Base-by-base conservation (phyloP, 257 asterid genomes). In the Rehmannia glutinosa region DNA sequence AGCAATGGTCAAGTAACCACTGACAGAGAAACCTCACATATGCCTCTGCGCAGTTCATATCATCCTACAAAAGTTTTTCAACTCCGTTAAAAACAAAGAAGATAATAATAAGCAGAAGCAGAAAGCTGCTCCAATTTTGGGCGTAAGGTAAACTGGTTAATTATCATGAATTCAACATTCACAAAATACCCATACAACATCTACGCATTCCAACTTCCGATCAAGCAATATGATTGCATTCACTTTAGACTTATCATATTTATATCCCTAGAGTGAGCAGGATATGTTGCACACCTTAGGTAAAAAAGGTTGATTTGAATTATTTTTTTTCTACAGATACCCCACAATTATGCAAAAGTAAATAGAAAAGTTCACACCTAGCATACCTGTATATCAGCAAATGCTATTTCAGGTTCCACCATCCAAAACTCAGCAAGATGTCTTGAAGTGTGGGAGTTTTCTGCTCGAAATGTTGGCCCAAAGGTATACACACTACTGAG, bases 341-440 rank as follows among this genome's bases (percentile, higher is more conserved):
- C 53, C 16, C 17, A 30, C 28, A 6, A 19, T 46, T 8, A 21
- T 16, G 39, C 12, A 15, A 32, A 43, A 52, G 63, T 17, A 62
- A 0, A 35, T 15, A 67, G 43, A 73, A 45, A 57, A 45, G 11
- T 41, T 17, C 6, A 70, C 56, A 51, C 11, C 6, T 36, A 11
- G 36, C 58, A 72, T 73, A 90, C 97, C 92, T 90, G 77, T 56
- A 93, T 49, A 87, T 86, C 96, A 57, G 99, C 99, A 73, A 86
- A 94, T 27, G 97, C 96, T 49, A 91, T 83, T 77, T 94, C 99
- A 66, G 99, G 96, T 77, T 93, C 99, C 80, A 93, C 97, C 99
- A 93, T 93, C 96, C 99, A 88, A 74, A 93, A 93, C 70, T 93
- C 99, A 24, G 97, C 95, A 65, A 93, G 91, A 81, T 93, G 97